Percentiles rank a stretch among this genome's conserved stretches.
These are phyloP conservation scores for Monilinia laxa DNA, from an alignment of 2,329 filamentous ascomycete genomes.

Conservation along the genomic window DNA sequence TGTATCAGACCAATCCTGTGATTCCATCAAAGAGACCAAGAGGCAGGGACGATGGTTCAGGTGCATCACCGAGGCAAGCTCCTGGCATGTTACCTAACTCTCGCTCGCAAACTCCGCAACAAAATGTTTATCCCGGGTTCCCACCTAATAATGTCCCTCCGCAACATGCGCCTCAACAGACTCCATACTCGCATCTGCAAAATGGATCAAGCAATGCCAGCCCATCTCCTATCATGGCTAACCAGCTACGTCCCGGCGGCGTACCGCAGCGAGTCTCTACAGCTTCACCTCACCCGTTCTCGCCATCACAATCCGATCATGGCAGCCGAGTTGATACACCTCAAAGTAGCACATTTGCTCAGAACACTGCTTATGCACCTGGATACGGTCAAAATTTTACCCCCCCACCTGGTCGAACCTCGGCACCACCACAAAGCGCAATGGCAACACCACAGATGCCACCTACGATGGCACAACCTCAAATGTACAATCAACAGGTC, in stretches of 20 bases:
- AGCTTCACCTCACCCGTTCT: slow-evolving; percentile 88
- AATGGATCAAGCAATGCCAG: slow-evolving; percentile 81
- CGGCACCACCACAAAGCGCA: slow-evolving; percentile 55
- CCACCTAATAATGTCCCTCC: slow-evolving; percentile 61
- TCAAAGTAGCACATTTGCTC: slow-evolving; percentile 70
- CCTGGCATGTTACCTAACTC: slow-evolving; percentile 74
- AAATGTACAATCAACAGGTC: slow-evolving; percentile 34
- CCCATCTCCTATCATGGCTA: slow-evolving; percentile 88
- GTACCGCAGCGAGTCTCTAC: slow-evolving; percentile 83
- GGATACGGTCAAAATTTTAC: slow-evolving; percentile 60
- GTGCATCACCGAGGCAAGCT: slow-evolving; percentile 75
- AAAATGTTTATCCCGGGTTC: slow-evolving; percentile 66
- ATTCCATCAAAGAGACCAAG: slow-evolving; percentile 87
- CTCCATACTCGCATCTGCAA: slow-evolving; percentile 78
- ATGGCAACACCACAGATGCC: slow-evolving; percentile 51
- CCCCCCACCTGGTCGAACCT: slow-evolving; percentile 54
- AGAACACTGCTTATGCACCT: slow-evolving; percentile 55
- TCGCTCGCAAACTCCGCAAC: slow-evolving; percentile 89
- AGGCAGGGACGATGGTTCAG: slow-evolving; percentile 78
- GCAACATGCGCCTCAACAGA: slow-evolving; percentile 60
- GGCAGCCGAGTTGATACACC: slow-evolving; percentile 64
- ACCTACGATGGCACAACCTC: slow-evolving; percentile 43
- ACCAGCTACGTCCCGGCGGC: slow-evolving; percentile 69
- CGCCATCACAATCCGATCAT: slow-evolving; percentile 74
- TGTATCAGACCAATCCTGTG: slow-evolving; percentile 81